These are phyloP conservation scores for Cyclanthera cordifolia DNA, from an alignment of 306 rosid species.

Conservation along the genomic window DNA sequence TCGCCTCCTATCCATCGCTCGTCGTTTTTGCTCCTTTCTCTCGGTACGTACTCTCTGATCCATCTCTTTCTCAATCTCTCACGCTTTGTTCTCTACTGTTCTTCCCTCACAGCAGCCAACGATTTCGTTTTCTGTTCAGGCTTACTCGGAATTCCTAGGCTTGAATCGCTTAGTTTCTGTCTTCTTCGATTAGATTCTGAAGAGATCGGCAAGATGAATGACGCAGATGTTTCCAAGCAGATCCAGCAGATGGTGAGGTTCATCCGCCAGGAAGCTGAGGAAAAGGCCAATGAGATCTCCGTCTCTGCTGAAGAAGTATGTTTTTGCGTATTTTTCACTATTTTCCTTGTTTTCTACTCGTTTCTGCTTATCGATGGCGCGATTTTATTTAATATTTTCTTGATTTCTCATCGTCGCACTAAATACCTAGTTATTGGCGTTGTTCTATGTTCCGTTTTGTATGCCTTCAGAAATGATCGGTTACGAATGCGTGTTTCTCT, in stretches of 20 bases:
- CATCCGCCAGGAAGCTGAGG: conserved; percentile 92
- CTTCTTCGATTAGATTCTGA: conserved; percentile 31
- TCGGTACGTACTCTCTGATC: neutral
- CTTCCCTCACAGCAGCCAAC: neutral
- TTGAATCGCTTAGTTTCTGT: conserved; percentile 16
- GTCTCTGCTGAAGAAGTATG: conserved; percentile 85
- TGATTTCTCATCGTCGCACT: neutral
- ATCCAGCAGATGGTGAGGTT: conserved; percentile 98
- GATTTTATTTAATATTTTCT: neutral
- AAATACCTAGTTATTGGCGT: neutral
- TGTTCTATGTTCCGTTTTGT: neutral
- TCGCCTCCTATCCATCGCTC: neutral
- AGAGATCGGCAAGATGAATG: conserved; percentile 49
- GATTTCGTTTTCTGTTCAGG: neutral
- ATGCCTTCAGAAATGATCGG: neutral
- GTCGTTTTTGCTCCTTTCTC: neutral
- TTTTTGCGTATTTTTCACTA: neutral
- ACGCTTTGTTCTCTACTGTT: neutral
- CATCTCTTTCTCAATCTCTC: neutral
- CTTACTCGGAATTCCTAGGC: neutral
- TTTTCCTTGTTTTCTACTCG: neutral
- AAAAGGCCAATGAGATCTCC: conserved; percentile 94
- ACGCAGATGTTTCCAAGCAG: conserved; percentile 89
- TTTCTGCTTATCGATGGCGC: neutral
- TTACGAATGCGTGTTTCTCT: neutral